phyloP scores from a whole-genome alignment of 345 rosid species.

The Microthlaspi erraticum region DNA sequence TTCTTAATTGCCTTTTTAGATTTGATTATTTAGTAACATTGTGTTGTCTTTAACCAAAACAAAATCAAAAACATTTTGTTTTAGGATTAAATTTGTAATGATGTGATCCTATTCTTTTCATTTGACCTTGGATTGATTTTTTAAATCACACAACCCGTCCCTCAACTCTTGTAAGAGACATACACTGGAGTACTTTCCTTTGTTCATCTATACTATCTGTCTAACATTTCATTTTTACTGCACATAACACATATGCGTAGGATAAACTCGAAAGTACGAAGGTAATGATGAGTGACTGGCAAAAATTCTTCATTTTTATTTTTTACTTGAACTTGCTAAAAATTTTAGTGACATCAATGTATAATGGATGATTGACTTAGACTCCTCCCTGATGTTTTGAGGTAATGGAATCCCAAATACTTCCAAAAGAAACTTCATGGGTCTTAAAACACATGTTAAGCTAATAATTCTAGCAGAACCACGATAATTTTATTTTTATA shows the following conservation, averaged over 20 bases:
- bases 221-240: conserved; percentile 41
- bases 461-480: no score
- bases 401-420: no score
- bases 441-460: no score
- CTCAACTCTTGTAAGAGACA: conserved; percentile 50
- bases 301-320: not conserved
- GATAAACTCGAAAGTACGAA: conserved; percentile 9
- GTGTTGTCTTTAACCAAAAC: not conserved
- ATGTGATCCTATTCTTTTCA: conserved; percentile 10
- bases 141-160: conserved; percentile 43
- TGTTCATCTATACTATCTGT: conserved; percentile 19
- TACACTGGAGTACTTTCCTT: conserved; percentile 23
- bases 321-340: no score
- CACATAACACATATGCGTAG: conserved; percentile 8
- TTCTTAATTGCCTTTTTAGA: conserved; percentile 22
- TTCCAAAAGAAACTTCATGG: no score
- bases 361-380: not conserved
- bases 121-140: conserved; percentile 17
- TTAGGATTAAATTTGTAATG: conserved; percentile 14
- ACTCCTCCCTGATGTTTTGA: no score
- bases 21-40: conserved; percentile 28
- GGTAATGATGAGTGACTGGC: conserved; percentile 1
- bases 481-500: no score
- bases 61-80: conserved; percentile 6
- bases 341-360: not conserved